A percentile compares a stretch with the other conserved stretches of the same genome.
These are phyloP conservation scores for Wickerhamiella brachini DNA, from an alignment of 805 yeast species.

Conservation along the genomic window DNA sequence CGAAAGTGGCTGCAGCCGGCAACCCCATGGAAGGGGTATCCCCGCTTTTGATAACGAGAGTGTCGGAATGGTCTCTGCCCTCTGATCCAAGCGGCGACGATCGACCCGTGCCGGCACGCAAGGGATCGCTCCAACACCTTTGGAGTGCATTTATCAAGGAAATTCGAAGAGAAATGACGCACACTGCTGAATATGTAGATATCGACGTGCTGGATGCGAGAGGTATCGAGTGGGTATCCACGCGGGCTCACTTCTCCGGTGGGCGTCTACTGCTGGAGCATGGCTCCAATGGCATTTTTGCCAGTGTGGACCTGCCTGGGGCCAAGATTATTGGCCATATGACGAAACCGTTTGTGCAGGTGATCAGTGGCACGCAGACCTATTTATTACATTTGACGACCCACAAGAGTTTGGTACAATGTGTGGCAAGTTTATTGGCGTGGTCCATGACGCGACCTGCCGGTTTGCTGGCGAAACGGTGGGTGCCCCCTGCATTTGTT, in stretches of 20 bases:
- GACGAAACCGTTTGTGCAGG: slow-evolving; percentile 9
- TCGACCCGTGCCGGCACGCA: slow-evolving; percentile 1
- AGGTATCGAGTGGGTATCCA: slow-evolving; percentile 11
- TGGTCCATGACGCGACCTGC: slow-evolving; percentile 14
- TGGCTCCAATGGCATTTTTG: slow-evolving; percentile 4
- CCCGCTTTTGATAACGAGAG: slow-evolving; percentile 10
- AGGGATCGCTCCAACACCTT: slow-evolving; percentile 10
- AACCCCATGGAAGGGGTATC: not conserved
- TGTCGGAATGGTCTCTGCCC: slow-evolving; percentile 2
- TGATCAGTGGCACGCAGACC: slow-evolving; percentile 5
- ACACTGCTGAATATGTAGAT: not conserved
- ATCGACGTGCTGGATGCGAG: slow-evolving; percentile 11
- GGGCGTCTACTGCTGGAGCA: slow-evolving; percentile 7
- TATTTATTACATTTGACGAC: slow-evolving; percentile 4
- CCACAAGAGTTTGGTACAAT: slow-evolving; percentile 2
- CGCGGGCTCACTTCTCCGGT: slow-evolving; percentile 1
- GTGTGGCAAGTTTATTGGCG: slow-evolving; percentile 10
- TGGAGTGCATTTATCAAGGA: slow-evolving; percentile 5
- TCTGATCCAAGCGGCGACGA: not conserved
- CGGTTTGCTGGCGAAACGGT: slow-evolving; percentile 12
- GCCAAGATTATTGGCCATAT: slow-evolving; percentile 15
- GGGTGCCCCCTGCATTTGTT: slow-evolving; percentile 11
- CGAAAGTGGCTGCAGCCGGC: not conserved
- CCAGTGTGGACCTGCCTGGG: slow-evolving; percentile 9
- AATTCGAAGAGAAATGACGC: slow-evolving; percentile 3